These are phyloP conservation scores for Saccharum hybrid DNA, from an alignment of 202 grass and related monocot species.

Conservation along the genomic window DNA sequence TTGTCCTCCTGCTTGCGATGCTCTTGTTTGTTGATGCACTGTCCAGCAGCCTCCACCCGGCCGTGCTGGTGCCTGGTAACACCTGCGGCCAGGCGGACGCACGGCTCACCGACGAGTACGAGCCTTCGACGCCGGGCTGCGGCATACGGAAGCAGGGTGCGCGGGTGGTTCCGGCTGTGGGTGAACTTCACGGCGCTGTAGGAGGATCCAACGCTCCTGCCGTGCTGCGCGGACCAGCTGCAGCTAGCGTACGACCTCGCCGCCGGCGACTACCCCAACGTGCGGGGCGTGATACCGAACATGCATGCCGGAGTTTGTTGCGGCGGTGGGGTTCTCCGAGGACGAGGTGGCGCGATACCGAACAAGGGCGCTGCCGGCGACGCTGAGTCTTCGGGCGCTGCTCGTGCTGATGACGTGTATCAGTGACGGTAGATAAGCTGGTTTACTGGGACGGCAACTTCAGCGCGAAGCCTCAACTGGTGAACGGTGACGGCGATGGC, in stretches of 20 bases:
- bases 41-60: background rate
- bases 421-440: background rate
- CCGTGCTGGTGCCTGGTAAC: background rate
- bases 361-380: background rate
- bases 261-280: background rate
- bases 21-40: no score
- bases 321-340: background rate
- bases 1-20: no score
- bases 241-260: background rate
- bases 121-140: background rate
- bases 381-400: background rate
- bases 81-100: background rate
- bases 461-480: background rate
- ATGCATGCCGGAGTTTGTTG: background rate
- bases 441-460: background rate
- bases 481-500: background rate
- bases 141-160: background rate
- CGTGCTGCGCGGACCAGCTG: background rate
- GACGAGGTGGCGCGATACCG: background rate
- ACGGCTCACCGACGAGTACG: background rate
- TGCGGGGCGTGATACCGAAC: background rate
- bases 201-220: background rate
- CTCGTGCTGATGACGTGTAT: background rate
- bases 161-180: conserved; percentile 6
- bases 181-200: background rate